Percentiles rank a stretch among this genome's conserved stretches.
Evolutionary conservation across 768 basidiomycete genomes (phyloP).

Genomic region (Lactifluus subvellereus): DNA sequence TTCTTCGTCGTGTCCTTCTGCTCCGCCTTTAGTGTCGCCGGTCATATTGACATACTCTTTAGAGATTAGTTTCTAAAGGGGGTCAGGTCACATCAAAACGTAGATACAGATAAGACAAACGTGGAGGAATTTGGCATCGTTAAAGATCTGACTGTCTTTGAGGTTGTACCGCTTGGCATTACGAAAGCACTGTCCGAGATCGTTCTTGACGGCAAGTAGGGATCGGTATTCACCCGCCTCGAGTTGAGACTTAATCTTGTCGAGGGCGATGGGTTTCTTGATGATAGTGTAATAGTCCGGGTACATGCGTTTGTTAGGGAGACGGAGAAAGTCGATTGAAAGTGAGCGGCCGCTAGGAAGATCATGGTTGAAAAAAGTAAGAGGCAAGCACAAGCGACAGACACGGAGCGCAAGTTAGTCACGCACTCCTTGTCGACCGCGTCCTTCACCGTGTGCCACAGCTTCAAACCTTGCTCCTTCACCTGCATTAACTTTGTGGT

Average conservation of each 20-base stretch:
- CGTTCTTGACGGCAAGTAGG: constrained; percentile 59
- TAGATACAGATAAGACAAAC: constrained; percentile 39
- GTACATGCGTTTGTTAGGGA: constrained; percentile 66
- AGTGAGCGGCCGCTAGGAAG: constrained; percentile 53
- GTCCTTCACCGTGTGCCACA: constrained; percentile 77
- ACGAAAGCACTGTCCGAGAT: constrained; percentile 72
- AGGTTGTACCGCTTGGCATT: constrained; percentile 82
- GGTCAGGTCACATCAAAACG: constrained; percentile 6
- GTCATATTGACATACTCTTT: constrained; percentile 44
- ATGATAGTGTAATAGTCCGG: constrained; percentile 86
- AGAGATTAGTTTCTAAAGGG: constrained; percentile 40
- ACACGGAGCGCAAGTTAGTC: constrained; percentile 35
- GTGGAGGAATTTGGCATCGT: constrained; percentile 75
- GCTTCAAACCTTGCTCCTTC: constrained; percentile 60
- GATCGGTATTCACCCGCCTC: constrained; percentile 54
- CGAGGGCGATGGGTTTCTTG: constrained; percentile 75
- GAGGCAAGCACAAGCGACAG: constrained; percentile 25
- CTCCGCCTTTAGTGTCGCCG: constrained; percentile 39
- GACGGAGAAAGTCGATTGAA: constrained; percentile 59
- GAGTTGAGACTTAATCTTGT: constrained; percentile 81
- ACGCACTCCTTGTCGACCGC: constrained; percentile 87
- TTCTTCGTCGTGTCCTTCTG: constrained; percentile 32
- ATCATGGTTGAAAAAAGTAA: constrained; percentile 29
- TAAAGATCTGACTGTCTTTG: constrained; percentile 71
- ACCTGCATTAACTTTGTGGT: constrained; percentile 33